Conservation (phyloP, 2,329 filamentous ascomycete genomes). For the Aspergillus tamarii region DNA sequence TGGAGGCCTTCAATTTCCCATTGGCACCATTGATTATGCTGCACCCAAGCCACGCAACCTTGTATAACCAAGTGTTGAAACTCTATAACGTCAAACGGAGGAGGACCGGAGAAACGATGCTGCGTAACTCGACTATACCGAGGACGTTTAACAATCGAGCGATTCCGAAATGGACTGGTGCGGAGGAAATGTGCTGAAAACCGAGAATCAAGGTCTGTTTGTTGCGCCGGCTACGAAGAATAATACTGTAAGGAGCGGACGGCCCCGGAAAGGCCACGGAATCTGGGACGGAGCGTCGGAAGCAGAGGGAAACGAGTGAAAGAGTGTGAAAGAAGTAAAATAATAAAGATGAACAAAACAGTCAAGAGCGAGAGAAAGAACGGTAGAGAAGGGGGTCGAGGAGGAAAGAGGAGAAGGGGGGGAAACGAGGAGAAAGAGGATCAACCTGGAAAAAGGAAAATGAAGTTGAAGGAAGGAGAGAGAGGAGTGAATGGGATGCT, state of each 20-base stretch:
- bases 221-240: constrained; percentile 15
- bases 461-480: constrained; percentile 23
- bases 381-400: constrained; percentile 14
- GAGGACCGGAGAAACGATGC: constrained; percentile 4
- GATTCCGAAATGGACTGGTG: background rate
- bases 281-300: constrained; percentile 15
- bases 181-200: background rate
- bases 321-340: constrained; percentile 12
- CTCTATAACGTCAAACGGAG: background rate
- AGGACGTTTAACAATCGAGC: background rate
- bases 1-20: constrained; percentile 31
- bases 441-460: constrained; percentile 22
- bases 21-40: constrained; percentile 24
- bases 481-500: constrained; percentile 13
- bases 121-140: background rate
- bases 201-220: constrained; percentile 7
- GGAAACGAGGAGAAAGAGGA: constrained; percentile 16
- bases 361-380: constrained; percentile 19
- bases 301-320: constrained; percentile 16
- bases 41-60: constrained; percentile 6
- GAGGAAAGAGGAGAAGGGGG: constrained; percentile 16
- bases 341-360: constrained; percentile 14
- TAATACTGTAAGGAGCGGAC: constrained; percentile 41
- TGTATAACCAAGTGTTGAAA: constrained; percentile 7
- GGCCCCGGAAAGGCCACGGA: constrained; percentile 38